Base-by-base conservation (phyloP, 2,329 filamentous ascomycete genomes). In the Calonectria pseudoturangicola region DNA sequence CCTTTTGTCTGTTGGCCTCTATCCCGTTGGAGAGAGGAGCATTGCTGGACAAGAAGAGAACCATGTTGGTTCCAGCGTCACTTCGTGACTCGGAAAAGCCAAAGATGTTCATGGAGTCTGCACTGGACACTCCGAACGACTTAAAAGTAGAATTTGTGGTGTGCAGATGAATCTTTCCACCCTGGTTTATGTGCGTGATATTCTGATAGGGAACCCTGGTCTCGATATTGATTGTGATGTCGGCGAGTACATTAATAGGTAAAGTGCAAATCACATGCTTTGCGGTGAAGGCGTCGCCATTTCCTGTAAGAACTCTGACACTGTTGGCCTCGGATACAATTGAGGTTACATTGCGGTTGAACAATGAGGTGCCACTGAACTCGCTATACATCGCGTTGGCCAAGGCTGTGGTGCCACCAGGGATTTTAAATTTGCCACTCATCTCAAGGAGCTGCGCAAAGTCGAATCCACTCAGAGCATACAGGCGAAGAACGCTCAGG, bases 111-210 rank as follows among this genome's bases (percentile, higher is more conserved):
- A 30, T 36, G 2, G 27, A 25, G 4, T 27, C 16, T 4, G 15
- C 10, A 13, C 13, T 16, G 21, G 28, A 18, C 3, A 65, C 62
- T 2, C 43, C 62, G 15, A 65, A 50, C 2, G 25, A 51, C 28
- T 25, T 9, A 21, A 9, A 18, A 0, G 8, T 15, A 4, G 4
- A 16, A 6, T 65, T 25, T 2, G 43, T 36, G 1, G 30, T 12
- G 30, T 41, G 45, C 28, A 39, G 16, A 51, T 65, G 45, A 27
- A 65, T 21, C 45, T 65, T 65, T 8, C 43, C 28, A n/a, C 62
- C 62, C 7, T 50, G 18, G 45, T 51, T 65, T 4, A 16, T 25
- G n/a, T 51, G 62, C 18, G 10, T 65, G 15, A 51, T 21, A 7
- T 30, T 28, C 7, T 27, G 4, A 3, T 15, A 51, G 12, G 30